Evolutionary conservation across 139 green algal species (phyloP).

Genomic region (Chlamydomonas sphaeroides): DNA sequence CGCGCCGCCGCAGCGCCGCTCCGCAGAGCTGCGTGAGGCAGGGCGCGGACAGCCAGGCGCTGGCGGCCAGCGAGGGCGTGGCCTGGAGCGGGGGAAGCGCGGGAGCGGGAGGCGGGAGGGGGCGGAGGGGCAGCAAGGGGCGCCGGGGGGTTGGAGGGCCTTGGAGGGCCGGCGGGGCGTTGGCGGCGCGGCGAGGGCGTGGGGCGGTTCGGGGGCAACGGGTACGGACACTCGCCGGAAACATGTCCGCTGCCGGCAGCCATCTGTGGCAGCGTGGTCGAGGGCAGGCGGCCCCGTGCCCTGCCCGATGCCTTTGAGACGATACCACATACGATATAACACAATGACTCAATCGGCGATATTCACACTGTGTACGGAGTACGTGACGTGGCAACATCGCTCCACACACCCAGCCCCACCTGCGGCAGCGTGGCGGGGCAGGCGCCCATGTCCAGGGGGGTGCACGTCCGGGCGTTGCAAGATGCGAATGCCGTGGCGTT

Average conservation of each 20-base stretch:
- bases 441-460: neutral
- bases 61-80: neutral
- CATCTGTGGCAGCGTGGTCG: no score
- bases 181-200: no score
- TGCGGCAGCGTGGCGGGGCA: neutral
- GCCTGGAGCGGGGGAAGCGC: neutral
- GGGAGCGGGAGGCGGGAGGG: neutral
- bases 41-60: neutral
- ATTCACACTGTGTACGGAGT: no score
- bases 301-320: no score
- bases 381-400: no score
- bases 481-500: neutral
- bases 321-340: no score
- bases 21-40: slow-evolving; percentile 19
- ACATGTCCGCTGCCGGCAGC: no score
- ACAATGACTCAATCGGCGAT: neutral
- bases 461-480: neutral
- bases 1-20: neutral
- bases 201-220: no score
- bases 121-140: neutral
- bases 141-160: no score
- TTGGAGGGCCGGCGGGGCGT: neutral
- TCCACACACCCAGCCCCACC: neutral
- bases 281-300: no score
- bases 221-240: no score